Conservation (phyloP, 352 stramenopile species). For the Nothophytophthora sp. region DNA sequence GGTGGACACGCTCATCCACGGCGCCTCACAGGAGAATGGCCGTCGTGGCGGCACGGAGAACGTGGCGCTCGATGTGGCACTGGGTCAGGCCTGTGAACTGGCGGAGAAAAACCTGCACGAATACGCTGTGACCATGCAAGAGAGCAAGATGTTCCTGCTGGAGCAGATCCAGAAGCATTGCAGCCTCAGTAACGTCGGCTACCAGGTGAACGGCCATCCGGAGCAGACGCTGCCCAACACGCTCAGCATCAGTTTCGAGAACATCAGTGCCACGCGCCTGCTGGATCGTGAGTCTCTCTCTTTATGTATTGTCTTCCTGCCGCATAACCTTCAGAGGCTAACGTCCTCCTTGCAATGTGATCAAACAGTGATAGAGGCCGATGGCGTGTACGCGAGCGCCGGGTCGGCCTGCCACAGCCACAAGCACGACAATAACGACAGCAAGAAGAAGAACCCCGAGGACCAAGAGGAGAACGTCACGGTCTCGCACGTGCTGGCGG, state of each 20-base stretch:
- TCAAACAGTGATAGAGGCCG: conserved; percentile 71
- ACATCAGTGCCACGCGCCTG: conserved; percentile 84
- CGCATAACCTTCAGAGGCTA: not conserved
- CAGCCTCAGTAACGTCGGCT: conserved; percentile 41
- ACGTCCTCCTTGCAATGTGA: conserved; percentile 2
- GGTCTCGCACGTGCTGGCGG: conserved; percentile 91
- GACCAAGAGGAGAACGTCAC: conserved; percentile 38
- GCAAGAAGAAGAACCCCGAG: conserved; percentile 12
- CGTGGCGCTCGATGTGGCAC: conserved; percentile 93
- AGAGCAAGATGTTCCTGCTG: conserved; percentile 55
- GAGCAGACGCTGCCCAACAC: conserved; percentile 94
- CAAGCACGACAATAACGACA: conserved; percentile 27
- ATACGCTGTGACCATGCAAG: conserved; percentile 71
- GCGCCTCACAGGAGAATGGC: conserved; percentile 92
- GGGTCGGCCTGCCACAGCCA: conserved; percentile 94
- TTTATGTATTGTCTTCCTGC: too few relatives aligned
- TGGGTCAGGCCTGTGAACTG: conserved; percentile 87
- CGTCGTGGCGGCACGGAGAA: conserved; percentile 96
- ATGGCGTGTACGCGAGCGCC: conserved; percentile 90
- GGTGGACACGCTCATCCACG: conserved; percentile 86
- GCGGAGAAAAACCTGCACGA: conserved; percentile 70
- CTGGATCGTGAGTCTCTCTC: conserved; percentile 55
- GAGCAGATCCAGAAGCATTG: conserved; percentile 56
- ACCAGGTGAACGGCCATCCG: conserved; percentile 87
- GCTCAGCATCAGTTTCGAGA: conserved; percentile 93